phyloP scores from a whole-genome alignment of 441 rosid genomes.

The Capsella rubella region DNA sequence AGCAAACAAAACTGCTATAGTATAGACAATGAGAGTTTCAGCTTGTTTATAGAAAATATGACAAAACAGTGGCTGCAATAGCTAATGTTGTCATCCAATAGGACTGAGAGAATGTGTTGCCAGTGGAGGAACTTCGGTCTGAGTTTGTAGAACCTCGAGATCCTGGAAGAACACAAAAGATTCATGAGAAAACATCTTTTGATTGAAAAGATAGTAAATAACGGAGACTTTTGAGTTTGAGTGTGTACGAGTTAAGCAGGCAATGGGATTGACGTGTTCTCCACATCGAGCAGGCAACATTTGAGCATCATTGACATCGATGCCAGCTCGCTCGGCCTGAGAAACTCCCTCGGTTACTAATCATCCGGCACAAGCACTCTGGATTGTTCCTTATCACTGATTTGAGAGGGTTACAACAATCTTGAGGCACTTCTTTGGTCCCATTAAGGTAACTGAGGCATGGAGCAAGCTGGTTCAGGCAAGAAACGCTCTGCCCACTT shows the following conservation, averaged over 20 bases:
- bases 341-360: constrained; percentile 62
- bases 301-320: constrained; percentile 67
- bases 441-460: constrained; percentile 70
- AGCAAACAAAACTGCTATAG: constrained; percentile 12
- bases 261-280: constrained; percentile 65
- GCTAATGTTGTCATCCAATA: constrained; percentile 36
- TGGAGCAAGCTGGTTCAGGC: constrained; percentile 66
- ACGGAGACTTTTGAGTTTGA: neutral
- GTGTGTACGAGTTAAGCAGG: constrained; percentile 54
- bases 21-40: constrained; percentile 12
- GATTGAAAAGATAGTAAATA: neutral
- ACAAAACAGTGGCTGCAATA: constrained; percentile 21
- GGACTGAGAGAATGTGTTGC: constrained; percentile 15
- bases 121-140: constrained; percentile 46
- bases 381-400: constrained; percentile 61
- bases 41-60: neutral
- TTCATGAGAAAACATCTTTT: neutral
- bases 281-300: constrained; percentile 80
- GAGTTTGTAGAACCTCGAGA: constrained; percentile 50
- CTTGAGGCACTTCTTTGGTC: constrained; percentile 58
- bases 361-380: constrained; percentile 66
- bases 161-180: constrained; percentile 42
- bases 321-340: constrained; percentile 68
- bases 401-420: constrained; percentile 76
- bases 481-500: constrained; percentile 42